Evolutionary conservation across 495 filamentous ascomycete species (phyloP).

Genomic region (Penicillium silybi): DNA sequence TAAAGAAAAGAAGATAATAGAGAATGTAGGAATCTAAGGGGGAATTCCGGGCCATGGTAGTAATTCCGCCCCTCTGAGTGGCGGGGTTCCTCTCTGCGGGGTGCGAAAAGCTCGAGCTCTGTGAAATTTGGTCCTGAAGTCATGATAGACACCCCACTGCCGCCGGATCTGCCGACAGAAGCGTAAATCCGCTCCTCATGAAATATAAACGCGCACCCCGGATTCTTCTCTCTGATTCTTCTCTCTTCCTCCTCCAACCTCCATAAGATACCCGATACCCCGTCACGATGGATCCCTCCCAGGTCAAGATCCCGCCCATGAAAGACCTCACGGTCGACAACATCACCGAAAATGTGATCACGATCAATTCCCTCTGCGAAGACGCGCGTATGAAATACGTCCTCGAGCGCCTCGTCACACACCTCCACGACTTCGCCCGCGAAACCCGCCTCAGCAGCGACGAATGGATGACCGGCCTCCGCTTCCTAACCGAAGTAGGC

Average conservation of each 20-base stretch:
- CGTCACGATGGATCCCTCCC: slow-evolving; percentile 47
- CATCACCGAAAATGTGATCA: slow-evolving; percentile 73
- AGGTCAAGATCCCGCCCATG: slow-evolving; percentile 54
- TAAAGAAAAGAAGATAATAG: not conserved
- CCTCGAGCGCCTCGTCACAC: slow-evolving; percentile 68
- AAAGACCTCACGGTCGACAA: slow-evolving; percentile 77
- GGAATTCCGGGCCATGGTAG: not conserved
- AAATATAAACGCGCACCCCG: slow-evolving; percentile 4
- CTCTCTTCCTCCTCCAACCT: not conserved
- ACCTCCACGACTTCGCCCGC: slow-evolving; percentile 79
- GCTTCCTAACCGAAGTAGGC: slow-evolving; percentile 69
- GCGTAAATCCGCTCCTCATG: not conserved
- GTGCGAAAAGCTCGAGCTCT: not conserved
- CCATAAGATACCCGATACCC: not conserved
- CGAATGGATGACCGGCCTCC: slow-evolving; percentile 74
- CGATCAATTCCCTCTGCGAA: slow-evolving; percentile 66
- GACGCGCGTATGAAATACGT: slow-evolving; percentile 67
- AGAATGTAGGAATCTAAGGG: not conserved
- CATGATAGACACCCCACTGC: slow-evolving; percentile 1
- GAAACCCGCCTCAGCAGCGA: slow-evolving; percentile 73
- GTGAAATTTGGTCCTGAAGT: not conserved
- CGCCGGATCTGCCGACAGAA: slow-evolving; percentile 7
- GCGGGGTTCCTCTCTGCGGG: slow-evolving; percentile 7
- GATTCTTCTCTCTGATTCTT: not conserved
- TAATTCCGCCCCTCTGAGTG: slow-evolving; percentile 17